Evolutionary conservation across 768 basidiomycete genomes (phyloP), one percentile per base, ranked within the genome.

Genomic region (Leccinum disarticulatum): DNA sequence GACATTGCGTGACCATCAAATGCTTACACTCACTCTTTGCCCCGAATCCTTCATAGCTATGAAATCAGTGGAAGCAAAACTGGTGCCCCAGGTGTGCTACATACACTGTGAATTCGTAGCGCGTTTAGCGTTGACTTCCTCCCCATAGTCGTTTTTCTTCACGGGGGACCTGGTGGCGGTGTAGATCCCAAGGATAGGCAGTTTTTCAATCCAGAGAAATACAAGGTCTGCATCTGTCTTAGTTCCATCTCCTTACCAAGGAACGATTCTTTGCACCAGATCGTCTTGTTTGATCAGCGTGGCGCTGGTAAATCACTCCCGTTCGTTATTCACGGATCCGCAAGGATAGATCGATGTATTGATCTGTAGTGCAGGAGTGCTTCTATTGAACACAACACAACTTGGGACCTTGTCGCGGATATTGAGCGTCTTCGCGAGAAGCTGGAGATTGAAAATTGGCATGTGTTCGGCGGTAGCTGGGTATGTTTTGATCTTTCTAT

Each of bases 381-480:
- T 8, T 88, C 74, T 33, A 73, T 88, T 2, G 87, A 91, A 64
- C 88, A 94, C 54, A 98, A 98, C 74, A 97, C 93, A 2, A 97
- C 95, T 5, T 94, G 91, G 92, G 88, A 93, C 69, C 85, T 96
- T 46, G 93, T 98, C 27, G 88, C 84, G 63, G 95, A 98, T 68
- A 85, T 94, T 10, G 95, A 98, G 71, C 87, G 78, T 66, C 76
- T 96, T 27, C 82, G 95, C 58, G 79, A 87, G 69, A 82, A 89
- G 59, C 81, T 98, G 15, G 76, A 76, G 46, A 81, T 98, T 57
- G 87, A 91, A 19, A 91, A 86, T 68, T 97, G 94, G 95, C 87
- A 95, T 58, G 91, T 97, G 28, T 97, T 98, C 69, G 95, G 95
- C 30, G 95, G 95, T 9, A 92, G 89, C 52, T 96, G 95, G 94